These are phyloP conservation scores for Naganishia kalamii DNA, from an alignment of 768 basidiomycete genomes.

Conservation along the genomic window DNA sequence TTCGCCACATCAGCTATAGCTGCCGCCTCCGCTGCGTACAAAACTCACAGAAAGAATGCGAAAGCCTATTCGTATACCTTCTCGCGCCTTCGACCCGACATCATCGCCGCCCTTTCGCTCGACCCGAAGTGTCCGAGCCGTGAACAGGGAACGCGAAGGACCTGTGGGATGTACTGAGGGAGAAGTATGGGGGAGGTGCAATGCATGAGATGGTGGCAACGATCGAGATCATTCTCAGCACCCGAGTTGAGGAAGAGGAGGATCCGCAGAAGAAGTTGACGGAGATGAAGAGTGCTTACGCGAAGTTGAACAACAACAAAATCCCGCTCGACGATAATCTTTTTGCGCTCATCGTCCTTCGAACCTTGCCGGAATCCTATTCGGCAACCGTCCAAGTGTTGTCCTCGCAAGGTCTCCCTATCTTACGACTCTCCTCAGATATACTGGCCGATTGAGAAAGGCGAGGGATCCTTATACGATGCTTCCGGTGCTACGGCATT, in stretches of 20 bases:
- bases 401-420: too few species aligned
- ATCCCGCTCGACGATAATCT: background rate
- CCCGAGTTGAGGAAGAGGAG: background rate
- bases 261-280: background rate
- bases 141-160: background rate
- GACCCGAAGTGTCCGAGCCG: too few species aligned
- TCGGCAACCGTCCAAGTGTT: background rate
- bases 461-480: too few species aligned
- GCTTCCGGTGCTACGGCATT: too few species aligned
- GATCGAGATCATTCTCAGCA: background rate
- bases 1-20: too few species aligned
- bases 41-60: background rate
- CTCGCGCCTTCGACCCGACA: background rate
- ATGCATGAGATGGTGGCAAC: background rate
- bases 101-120: too few species aligned
- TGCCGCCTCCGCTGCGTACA: too few species aligned
- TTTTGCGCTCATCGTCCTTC: background rate
- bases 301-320: background rate
- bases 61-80: background rate
- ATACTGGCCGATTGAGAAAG: too few species aligned
- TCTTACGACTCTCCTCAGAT: too few species aligned
- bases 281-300: background rate
- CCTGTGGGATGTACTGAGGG: background rate
- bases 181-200: background rate
- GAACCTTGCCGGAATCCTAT: background rate